These are phyloP conservation scores for Blastocystis sp. DNA, from an alignment of 352 stramenopile genomes.

Conservation along the genomic window DNA sequence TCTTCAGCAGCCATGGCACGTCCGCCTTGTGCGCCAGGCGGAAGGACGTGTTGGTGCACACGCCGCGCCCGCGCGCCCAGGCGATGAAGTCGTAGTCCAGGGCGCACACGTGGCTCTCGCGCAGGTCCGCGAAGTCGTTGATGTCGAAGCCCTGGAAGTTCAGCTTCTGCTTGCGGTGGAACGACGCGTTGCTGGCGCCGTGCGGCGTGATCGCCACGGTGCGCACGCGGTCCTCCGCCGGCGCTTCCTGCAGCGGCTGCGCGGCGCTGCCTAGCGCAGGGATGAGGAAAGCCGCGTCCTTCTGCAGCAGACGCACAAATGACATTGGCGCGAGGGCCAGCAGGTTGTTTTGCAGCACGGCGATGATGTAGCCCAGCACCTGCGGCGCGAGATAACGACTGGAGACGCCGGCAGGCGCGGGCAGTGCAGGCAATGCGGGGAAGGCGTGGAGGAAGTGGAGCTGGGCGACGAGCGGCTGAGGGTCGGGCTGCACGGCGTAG, in stretches of 20 bases:
- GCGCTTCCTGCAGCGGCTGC: neutral
- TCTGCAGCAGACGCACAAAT: neutral
- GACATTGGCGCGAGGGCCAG: neutral
- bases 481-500: slow-evolving; percentile 21
- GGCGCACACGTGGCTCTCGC: slow-evolving; percentile 11
- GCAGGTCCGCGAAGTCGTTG: slow-evolving; percentile 64
- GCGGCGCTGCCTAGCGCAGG: neutral
- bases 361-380: neutral
- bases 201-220: neutral
- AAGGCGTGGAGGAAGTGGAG: slow-evolving; percentile 1
- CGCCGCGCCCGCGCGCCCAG: neutral
- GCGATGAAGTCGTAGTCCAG: slow-evolving; percentile 35
- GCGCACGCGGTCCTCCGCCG: neutral
- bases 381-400: neutral
- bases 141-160: slow-evolving; percentile 65
- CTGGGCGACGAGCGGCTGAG: neutral
- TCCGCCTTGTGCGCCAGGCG: slow-evolving; percentile 7
- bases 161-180: slow-evolving; percentile 10
- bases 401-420: neutral
- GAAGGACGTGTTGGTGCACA: slow-evolving; percentile 34
- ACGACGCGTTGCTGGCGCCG: neutral
- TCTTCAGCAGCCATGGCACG: slow-evolving; percentile 32
- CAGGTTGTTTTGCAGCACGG: neutral
- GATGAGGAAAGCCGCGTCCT: neutral
- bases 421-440: neutral